Base-by-base conservation (phyloP, 2,329 filamentous ascomycete species). In the Sarocladium brachiariae region DNA sequence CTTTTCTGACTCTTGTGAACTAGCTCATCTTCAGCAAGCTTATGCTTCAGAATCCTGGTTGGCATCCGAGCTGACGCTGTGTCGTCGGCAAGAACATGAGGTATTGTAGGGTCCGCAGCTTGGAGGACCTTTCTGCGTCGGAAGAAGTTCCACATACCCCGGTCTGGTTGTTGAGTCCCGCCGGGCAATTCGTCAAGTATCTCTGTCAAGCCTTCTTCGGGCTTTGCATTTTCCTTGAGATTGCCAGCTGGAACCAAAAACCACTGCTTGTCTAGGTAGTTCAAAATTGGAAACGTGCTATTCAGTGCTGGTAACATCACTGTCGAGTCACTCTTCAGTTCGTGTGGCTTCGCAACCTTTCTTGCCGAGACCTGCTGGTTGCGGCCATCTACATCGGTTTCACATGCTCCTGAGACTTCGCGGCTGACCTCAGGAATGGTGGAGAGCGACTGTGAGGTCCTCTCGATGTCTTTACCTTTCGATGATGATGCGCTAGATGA, bases 371-470 rank as follows among this genome's bases (percentile, higher is more conserved):
- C 7, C 13, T 7, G 27, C n/a, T 10, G 46, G 19, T 19, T 23
- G 14, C 21, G 19, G 25, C 14, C 18, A 49, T 25, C 31, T 25
- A 37, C 21, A 19, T 11, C 33, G n/a, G 19, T 37, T 18, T 34
- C 33, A 49, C 33, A 16, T 25, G 21, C 46, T 19, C 31, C 46
- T 4, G 33, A 49, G 7, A 37, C 30, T 37, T 49, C 46, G 18
- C 33, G 46, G 19, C 46, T 49, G 4, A 27, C 18, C 46, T 49
- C 46, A 3, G 30, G 46, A 27, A 49, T 49, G 30, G 46, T 49
- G 10, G 46, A 35, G 13, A 49, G 46, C 13, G 33, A 35, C 7
- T 49, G 19, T 2, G 27, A 31, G 27, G 25, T 47, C 43, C 16
- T 33, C 3, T 30, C 43, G 13, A 33, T 47, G 11, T 47, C 43